A percentile compares a stretch with the other conserved stretches of the same genome.
phyloP scores from a whole-genome alignment of 2,329 filamentous ascomycete species.

The Neurospora sp. region DNA sequence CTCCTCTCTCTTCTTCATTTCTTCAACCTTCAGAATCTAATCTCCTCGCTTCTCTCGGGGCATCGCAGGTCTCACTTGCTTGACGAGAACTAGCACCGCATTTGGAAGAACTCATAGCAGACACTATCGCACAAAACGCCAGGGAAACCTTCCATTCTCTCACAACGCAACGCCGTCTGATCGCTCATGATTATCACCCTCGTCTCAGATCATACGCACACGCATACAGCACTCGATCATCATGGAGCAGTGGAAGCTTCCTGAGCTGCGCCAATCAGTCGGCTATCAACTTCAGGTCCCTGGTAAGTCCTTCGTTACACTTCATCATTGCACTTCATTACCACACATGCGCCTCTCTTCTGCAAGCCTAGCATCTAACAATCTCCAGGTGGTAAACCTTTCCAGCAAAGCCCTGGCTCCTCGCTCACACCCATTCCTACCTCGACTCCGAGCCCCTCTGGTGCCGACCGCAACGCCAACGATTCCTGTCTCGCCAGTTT shows the following conservation, averaged over 20 bases:
- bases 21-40: background rate
- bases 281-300: background rate
- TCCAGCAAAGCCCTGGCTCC: background rate
- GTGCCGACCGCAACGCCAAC: background rate
- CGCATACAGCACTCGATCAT: background rate
- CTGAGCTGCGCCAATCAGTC: background rate
- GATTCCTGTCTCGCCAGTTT: background rate
- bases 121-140: background rate
- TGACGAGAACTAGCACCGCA: background rate
- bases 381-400: background rate
- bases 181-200: background rate
- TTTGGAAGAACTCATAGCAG: background rate
- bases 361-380: too few relatives aligned
- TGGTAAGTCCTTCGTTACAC: background rate
- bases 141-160: background rate
- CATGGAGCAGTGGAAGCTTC: background rate
- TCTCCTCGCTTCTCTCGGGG: background rate
- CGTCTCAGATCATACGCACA: background rate
- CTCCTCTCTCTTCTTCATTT: background rate
- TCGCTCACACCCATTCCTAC: too few relatives aligned
- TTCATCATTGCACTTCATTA: background rate
- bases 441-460: too few relatives aligned
- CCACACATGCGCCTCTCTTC: background rate
- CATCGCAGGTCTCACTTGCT: background rate
- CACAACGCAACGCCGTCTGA: background rate